Base-by-base conservation (phyloP, 1,284 basidiomycete species). In the Chalciporus sp. region DNA sequence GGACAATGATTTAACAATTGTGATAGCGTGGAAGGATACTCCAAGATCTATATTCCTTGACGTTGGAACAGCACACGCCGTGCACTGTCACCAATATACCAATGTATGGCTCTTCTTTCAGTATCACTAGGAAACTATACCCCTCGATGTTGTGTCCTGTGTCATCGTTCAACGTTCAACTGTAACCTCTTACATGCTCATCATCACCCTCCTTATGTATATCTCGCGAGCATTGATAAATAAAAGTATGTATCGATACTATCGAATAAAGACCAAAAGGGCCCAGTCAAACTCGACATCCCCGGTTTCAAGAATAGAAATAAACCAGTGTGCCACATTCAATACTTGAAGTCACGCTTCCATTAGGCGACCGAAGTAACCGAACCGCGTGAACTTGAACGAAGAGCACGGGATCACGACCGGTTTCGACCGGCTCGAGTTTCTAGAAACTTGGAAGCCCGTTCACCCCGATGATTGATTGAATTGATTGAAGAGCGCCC, bases 21-120 rank as follows among this genome's bases (percentile, higher is more conserved):
- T n/a, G 20, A 28, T 57, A 88, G 86, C 48, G 85, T 89, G 42
- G 85, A 89, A 61, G 86, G 86, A 4, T 89, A 85, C 66, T 90
- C 87, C 41, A 79, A 79, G 67, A 86, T 89, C 45, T 89, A 77
- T 57, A 80, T 86, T 51, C 83, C 83, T 39, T 86, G 67, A 57
- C 29, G 35, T 27, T 2, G 37, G 29, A 33, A 23, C 35, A 69
- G 52, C 37, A 39, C 23, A n/a, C 31, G 46, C 27, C 41, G 41
- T 47, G 52, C 47, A 46, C 49, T 35, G 20, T 33, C n/a, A 20
- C 41, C n/a, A 14, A 26, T 53, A 49, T 46, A 50, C 12, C 48
- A 23, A 26, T 49, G 11, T 43, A 49, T 20, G 39, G 19, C 43
- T 11, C 10, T 17, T 17, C 26, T 40, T 16, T 17, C 16, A 35